Base-by-base conservation (phyloP, 108 stramenopile species). In the Craspedostauros australis region DNA sequence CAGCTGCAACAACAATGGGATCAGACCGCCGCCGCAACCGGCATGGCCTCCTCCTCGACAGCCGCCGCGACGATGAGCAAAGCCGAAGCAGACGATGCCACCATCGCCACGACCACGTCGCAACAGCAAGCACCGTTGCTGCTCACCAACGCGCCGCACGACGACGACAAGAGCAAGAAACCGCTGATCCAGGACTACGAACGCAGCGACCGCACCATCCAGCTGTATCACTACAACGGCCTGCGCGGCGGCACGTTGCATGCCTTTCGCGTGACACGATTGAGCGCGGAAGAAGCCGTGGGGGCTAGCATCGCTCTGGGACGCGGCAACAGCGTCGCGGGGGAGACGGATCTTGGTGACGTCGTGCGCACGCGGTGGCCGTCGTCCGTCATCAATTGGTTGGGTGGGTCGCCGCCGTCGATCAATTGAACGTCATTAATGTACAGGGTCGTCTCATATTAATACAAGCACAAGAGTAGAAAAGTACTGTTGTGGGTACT, bases 181-280 rank as follows among this genome's bases (percentile, higher is more conserved):
- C 25, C 37, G 45, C 44, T 39, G n/a, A n/a, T n/a, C n/a, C n/a
- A 57, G 9, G 54, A 67, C 19, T 60, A 70, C 28, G 72, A 74
- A 67, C 33, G 38, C 22, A 57, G 59, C 62, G 77, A 75, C 8
- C 46, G 48, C 11, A 72, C 71, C 14, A 71, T 91, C 60, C 54
- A 61, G 33, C 39, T 86, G 2, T 82, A 60, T 55, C 84, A 91
- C 56, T 90, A 84, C 65, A 90, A 90, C 68, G 82, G 84, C 12
- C 65, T 90, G 7, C 75, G 80, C 16, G 84, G 79, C 24, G 88
- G 88, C 0, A 56, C 38, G 15, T 45, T 86, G 11, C 76, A 79
- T 4, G 57, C 74, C 1, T 84, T 90, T 65, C 65, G 58, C 19
- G 65, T 90, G 0, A 83, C 77, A 4, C 67, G 72, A 46, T 50